Base-by-base conservation (phyloP, 2,329 filamentous ascomycete species). In the Penicillium psychrosexuale region DNA sequence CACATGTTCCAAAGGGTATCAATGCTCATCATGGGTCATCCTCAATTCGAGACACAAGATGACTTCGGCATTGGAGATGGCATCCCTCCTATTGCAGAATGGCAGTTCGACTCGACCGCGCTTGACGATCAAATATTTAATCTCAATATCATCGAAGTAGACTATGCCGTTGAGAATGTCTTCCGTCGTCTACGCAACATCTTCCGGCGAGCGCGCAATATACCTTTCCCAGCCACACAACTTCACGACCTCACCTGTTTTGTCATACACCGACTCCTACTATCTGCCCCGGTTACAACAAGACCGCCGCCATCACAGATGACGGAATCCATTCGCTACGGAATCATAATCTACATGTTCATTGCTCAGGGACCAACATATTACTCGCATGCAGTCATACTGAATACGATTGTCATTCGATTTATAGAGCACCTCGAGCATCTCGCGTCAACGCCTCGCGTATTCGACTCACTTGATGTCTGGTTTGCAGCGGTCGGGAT, bases 231-330 rank as follows among this genome's bases (percentile, higher is more conserved):
- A 1, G 69, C 69, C 0, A 78, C 78, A 0, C 71, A 75, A 43
- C 73, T 84, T 0, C 82, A 84, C 54, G 82, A 84, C 51, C 69
- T 84, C 1, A 79, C 80, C 6, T 82, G 79, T 47, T 84, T 81
- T 58, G 76, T 80, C 22, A 66, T 84, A 0, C 82, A 84, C 55
- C 73, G 75, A 22, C 70, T 84, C 1, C 56, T 84, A 17, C 58
- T 61, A 8, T 57, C 57, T 12, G 33, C 33, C 3, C 45, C 58
- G 0, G 42, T 52, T 2, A 22, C 47, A 2, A 30, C 38, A 1
- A 40, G 53, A 3, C 3, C 49, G 1, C 33, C 22, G 3, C 46
- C 55, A 8, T 63, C 66, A 24, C 56, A 66, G 2, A 61, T 71
- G 2, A 72, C 76, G 0, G 77, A 81, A 60, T 77, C 70, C 51